Base-by-base conservation (phyloP, 2,329 filamentous ascomycete genomes). In the Ilyonectria sp. region DNA sequence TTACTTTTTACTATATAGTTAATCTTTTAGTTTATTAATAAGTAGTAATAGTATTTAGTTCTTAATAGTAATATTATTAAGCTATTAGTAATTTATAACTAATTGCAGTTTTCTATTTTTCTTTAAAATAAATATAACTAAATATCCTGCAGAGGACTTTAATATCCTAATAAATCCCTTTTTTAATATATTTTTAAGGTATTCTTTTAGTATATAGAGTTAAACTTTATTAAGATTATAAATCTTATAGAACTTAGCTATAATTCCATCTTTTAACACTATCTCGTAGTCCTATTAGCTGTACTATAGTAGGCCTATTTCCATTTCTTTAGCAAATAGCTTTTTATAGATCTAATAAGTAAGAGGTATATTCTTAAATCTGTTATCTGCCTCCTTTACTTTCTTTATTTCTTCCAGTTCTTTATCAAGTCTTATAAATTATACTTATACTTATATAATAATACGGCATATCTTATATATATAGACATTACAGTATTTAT, bases 161-260 rank as follows among this genome's bases (percentile, higher is more conserved):
- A 13, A 47, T 6, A 5, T 26, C 7, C 6, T 26, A 15, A 15
- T 47, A 47, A 47, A 70, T 56, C 43, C 63, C 53, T 69, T 70
- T 53, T 43, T 46, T 63, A 69, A 55, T 57, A 44, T 67, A 9
- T 55, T 33, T n/a, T 23, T 29, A 11, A 59, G 11, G 6, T 44
- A 70, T 58, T 61, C n/a, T 19, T 44, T 50, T 61, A 49, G 11
- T 17, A 21, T 31, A n/a, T 54, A 23, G 47, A 61, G n/a, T 52
- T 69, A 19, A 17, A 61, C 63, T 61, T 35, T 31, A 60, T 63
- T 69, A 49, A 68, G 47, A 10, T 58, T 60, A 61, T 63, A 70
- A 37, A 64, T 55, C 17, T 60, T 26, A 13, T 37, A 54, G 35
- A 52, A 52, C 9, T 11, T 40, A 46, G 40, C 43, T 43, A 4